Evolutionary conservation across 495 filamentous ascomycete species (phyloP).

Genomic region (Pyronema domesticum): DNA sequence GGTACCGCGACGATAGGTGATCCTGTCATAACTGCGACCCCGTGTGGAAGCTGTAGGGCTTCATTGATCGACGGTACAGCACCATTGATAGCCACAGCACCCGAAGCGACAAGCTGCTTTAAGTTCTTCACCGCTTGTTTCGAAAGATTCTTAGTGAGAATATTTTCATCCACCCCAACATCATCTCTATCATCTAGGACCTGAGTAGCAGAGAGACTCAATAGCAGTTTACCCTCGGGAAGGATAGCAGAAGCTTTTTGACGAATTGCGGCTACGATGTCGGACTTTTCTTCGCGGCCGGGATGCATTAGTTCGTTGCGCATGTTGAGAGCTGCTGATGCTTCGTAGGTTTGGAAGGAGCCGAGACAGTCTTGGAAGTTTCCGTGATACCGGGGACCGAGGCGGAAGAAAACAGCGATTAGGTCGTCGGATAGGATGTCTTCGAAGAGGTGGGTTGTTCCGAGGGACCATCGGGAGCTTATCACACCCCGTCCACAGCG

Average conservation of each 20-base stretch:
- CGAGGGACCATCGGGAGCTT: conserved; percentile 68
- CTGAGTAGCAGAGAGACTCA: conserved; percentile 64
- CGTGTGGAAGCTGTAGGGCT: conserved; percentile 57
- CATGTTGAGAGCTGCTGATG: conserved; percentile 78
- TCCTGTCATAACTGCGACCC: conserved; percentile 64
- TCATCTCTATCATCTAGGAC: conserved; percentile 59
- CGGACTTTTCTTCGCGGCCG: conserved; percentile 78
- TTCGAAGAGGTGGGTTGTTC: conserved; percentile 71
- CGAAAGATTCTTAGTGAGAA: conserved; percentile 59
- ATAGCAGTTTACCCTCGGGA: conserved; percentile 62
- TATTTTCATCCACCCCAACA: conserved; percentile 50
- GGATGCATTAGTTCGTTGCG: conserved; percentile 83
- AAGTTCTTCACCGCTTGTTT: conserved; percentile 54
- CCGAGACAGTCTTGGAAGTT: conserved; percentile 94
- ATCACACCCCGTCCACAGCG: conserved; percentile 60
- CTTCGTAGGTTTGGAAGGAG: conserved; percentile 89
- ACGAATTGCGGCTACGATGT: conserved; percentile 75
- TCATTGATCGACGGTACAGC: conserved; percentile 80
- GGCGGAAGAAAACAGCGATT: conserved; percentile 71
- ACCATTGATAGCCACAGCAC: conserved; percentile 70
- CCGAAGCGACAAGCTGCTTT: conserved; percentile 51
- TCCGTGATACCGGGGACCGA: conserved; percentile 78
- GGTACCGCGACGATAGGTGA: conserved; percentile 67
- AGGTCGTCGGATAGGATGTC: conserved; percentile 83
- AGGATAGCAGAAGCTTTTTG: conserved; percentile 63